Percentiles rank a stretch among this genome's conserved stretches.
Conservation (phyloP, 2,329 filamentous ascomycete species). For the Cladorrhinum sp. region DNA sequence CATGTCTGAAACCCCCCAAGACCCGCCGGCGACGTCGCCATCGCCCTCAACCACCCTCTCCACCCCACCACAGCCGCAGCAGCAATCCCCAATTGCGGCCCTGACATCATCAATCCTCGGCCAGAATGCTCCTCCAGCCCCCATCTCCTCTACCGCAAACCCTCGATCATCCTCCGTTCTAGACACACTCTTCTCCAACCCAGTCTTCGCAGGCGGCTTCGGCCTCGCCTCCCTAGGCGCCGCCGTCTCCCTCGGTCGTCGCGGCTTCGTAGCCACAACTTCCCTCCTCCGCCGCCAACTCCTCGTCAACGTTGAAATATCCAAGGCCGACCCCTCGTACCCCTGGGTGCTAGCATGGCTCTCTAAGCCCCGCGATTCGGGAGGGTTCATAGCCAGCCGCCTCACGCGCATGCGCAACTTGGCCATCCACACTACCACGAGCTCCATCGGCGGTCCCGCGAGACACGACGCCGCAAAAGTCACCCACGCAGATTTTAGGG, state of each 20-base stretch:
- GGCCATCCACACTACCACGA: constrained; percentile 52
- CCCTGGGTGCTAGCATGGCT: constrained; percentile 95
- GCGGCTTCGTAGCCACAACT: constrained; percentile 69
- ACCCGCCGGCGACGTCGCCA: not conserved
- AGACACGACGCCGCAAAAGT: constrained; percentile 60
- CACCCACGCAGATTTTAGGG: constrained; percentile 74
- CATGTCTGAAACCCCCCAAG: constrained; percentile 10
- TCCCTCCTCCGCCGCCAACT: constrained; percentile 76
- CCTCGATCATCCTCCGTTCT: constrained; percentile 39
- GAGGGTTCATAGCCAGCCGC: constrained; percentile 56
- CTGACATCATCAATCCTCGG: constrained; percentile 35
- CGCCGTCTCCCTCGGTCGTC: constrained; percentile 74
- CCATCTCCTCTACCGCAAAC: not conserved
- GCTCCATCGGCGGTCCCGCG: constrained; percentile 51
- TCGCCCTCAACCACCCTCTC: constrained; percentile 3
- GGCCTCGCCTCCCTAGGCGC: constrained; percentile 88
- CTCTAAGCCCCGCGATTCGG: constrained; percentile 69
- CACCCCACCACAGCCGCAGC: constrained; percentile 1
- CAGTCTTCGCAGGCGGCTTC: constrained; percentile 69
- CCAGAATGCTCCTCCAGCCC: constrained; percentile 43
- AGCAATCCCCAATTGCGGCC: constrained; percentile 8
- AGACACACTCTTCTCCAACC: constrained; percentile 61
- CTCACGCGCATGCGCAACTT: constrained; percentile 60
- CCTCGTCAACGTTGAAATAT: constrained; percentile 94
- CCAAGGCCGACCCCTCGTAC: constrained; percentile 88